Evolutionary conservation across 2,329 filamentous ascomycete genomes (phyloP), one percentile per base, ranked within the genome.

Genomic region (Cercospora sesami): DNA sequence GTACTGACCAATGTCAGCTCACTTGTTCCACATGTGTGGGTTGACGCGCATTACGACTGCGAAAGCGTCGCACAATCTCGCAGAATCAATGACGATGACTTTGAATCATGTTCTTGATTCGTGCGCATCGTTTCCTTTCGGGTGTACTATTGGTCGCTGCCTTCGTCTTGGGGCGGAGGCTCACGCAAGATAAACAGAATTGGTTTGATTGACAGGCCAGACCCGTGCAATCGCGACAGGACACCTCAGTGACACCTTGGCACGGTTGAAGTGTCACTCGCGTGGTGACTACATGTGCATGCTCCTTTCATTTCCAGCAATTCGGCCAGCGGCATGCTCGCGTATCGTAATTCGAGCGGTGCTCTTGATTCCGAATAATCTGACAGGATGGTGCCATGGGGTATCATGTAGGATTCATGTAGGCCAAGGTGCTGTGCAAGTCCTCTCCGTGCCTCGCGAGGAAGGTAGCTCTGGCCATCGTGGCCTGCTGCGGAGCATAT

Each of bases 41-140:
- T 31, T 58, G 53, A 31, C 53, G 53, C 14, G 26, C 53, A 30
- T 21, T 30, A 12, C 53, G 12, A 58, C 28, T 58, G 55, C 55
- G 28, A 58, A 31, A 16, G 26, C 26, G 55, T 33, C 55, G 55
- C 55, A 59, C 28, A 59, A 59, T 59, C 55, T 59, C 55, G 55
- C 28, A 59, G 55, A 59, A 59, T 59, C 55, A 33, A 59, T 59
- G 55, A 59, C 55, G 55, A 33, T 21, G 28, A 59, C 28, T 33
- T 23, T n/a, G 28, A 14, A 28, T 53, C 48, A 14, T 12, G 48
- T 28, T 28, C 48, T 53, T n/a, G 48, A 28, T 28, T 23, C 26
- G 21, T 53, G 48, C 14, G 14, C 12, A 26, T 53, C 48, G 48
- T 28, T 23, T 26, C 48, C 21, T 23, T 53, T 53, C 21, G 48